Conservation (phyloP, 2,329 filamentous ascomycete genomes). For the Annulohypoxylon truncatum region DNA sequence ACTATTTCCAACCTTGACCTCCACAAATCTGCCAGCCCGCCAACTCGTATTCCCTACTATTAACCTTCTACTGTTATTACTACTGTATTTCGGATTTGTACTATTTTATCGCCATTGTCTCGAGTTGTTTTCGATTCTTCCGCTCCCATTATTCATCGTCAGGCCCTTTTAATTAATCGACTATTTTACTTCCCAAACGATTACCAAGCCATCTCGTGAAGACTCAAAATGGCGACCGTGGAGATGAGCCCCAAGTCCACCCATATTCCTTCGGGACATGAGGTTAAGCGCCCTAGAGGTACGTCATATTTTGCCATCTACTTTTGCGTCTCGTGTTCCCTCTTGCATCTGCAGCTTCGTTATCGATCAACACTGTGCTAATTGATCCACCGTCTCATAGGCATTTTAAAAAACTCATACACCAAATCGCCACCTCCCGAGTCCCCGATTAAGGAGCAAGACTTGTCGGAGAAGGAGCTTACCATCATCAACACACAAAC, state of each 20-base stretch:
- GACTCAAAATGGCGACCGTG: constrained; percentile 47
- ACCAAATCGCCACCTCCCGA: constrained; percentile 69
- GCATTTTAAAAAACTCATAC: constrained; percentile 93
- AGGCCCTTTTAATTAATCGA: not conserved
- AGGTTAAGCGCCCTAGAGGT: constrained; percentile 49
- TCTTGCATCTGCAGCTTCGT: constrained; percentile 1
- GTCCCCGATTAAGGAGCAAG: constrained; percentile 61
- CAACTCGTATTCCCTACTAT: constrained; percentile 4
- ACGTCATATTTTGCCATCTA: constrained; percentile 34
- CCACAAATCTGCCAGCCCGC: constrained; percentile 33
- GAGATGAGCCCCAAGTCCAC: constrained; percentile 45
- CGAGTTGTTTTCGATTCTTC: constrained; percentile 2
- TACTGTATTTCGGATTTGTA: not conserved
- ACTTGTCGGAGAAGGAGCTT: constrained; percentile 83
- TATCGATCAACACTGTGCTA: constrained; percentile 4
- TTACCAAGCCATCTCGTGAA: not conserved
- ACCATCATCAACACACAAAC: constrained; percentile 93
- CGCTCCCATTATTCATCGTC: not conserved
- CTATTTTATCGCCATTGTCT: constrained; percentile 8
- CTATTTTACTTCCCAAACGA: constrained; percentile 7
- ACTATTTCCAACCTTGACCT: constrained; percentile 32
- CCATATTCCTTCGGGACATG: constrained; percentile 40
- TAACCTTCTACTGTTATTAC: not conserved
- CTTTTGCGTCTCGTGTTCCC: not conserved
- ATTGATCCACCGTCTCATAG: constrained; percentile 58